Evolutionary conservation across 2,329 filamentous ascomycete species (phyloP), one percentile per base, ranked within the genome.

Genomic region (Cladophialophora carrionii): DNA sequence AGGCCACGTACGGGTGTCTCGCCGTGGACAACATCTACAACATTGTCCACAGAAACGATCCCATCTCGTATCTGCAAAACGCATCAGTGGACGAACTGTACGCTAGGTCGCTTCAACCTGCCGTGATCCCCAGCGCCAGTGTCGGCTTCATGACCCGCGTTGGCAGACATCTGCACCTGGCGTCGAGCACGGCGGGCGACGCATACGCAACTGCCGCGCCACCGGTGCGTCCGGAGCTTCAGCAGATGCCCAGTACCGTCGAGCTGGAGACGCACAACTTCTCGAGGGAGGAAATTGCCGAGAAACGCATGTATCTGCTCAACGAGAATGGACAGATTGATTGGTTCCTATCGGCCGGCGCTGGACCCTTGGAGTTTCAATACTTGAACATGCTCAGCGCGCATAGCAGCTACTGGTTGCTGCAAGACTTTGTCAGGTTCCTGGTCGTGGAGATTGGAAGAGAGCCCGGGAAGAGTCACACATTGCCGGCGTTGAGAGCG

Each of bases 251-350:
- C 10, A 84, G 88, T 0, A 88, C 87, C 0, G 87, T 98, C n/a
- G 95, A 99, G 76, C 84, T 99, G 58, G 94, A 98, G 74, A 94
- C 94, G 0, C 95, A 98, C 74, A 90, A 99, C 76, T 99, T 99
- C 75, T 90, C 90, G 0, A 86, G 91, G 2, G 94, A 98, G 76
- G 93, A 97, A 73, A 86, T 96, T 60, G 94, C 93, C 0, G 95
- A 98, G 79, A 92, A 89, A 75, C 89, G 94, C 71, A 92, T 93
- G 69, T 89, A 88, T 67, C 77, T 96, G 7, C 85, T 99, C 3
- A 99, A 99, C 71, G 95, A 99, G 72, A 98, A 98, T 70, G 94
- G 93, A 0, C 95, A 99, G 78, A 88, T 99, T 48, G 95, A 99
- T 76, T 99, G 87, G 77, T 96, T 89, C 72, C 80, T 99, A 56